Evolutionary conservation across 1,284 basidiomycete genomes (phyloP), one percentile per base, ranked within the genome.

Genomic region (Inonotus hispidus): DNA sequence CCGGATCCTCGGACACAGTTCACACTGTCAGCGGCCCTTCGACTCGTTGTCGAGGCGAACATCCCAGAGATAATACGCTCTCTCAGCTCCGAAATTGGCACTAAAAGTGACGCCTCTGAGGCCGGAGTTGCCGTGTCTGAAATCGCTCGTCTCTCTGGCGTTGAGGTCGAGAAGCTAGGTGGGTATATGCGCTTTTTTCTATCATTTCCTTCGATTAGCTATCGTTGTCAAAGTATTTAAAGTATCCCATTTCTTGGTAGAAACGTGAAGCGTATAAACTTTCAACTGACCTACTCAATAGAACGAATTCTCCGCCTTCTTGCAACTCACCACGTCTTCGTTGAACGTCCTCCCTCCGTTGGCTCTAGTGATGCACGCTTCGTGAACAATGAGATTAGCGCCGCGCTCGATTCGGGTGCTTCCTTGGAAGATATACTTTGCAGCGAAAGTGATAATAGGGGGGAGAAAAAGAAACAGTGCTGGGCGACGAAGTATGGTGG

Each of bases 251-350:
- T 14, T 47, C 7, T 27, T 38, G 21, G 32, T 32, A 8, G 32
- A 32, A 32, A 32, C 32, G 8, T 4, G 32, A n/a, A n/a, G n/a
- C n/a, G n/a, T n/a, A n/a, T n/a, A n/a, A n/a, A n/a, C n/a, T n/a
- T n/a, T n/a, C n/a, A n/a, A 8, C 32, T 32, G 32, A 32, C 32
- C 32, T n/a, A 32, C 32, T 32, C 32, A 32, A 35, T 47, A 73
- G 72, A 65, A 21, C 71, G 72, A n/a, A 58, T 74, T 32, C 63
- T 75, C 23, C 71, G 75, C 16, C 68, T 71, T 55, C 70, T 74
- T 6, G 71, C 71, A 3, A 70, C 71, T 1, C 63, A 69, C 39
- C 70, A 74, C 61, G 66, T 76, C 47, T 77, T 76, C 65, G 53
- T 49, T 19, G 76, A 77, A 64, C 62, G 72, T 43, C 58, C 63